Evolutionary conservation across 495 filamentous ascomycete genomes (phyloP).

Genomic region (Pyronema omphalodes): DNA sequence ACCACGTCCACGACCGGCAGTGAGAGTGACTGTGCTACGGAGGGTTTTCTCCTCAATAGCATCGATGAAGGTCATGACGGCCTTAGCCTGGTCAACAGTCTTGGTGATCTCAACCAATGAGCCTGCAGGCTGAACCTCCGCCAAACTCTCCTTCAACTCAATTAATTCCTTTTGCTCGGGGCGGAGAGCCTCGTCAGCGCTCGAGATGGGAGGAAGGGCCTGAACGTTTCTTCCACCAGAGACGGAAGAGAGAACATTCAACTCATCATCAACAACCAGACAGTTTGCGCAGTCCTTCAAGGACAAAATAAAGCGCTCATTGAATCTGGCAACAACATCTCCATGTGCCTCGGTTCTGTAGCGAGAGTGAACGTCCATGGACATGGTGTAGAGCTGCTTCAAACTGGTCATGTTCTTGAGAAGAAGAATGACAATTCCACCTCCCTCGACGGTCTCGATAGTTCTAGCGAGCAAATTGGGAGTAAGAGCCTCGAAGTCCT

Average conservation of each 20-base stretch:
- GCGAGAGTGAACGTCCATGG: conserved; percentile 94
- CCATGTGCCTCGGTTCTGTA: conserved; percentile 94
- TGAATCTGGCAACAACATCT: conserved; percentile 91
- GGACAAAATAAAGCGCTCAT: conserved; percentile 91
- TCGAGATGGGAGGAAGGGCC: conserved; percentile 51
- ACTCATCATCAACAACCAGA: conserved; percentile 89
- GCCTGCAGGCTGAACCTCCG: conserved; percentile 70
- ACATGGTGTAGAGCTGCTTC: conserved; percentile 91
- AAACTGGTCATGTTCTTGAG: conserved; percentile 93
- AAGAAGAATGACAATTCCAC: conserved; percentile 74
- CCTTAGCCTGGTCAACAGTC: conserved; percentile 90
- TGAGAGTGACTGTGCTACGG: conserved; percentile 79
- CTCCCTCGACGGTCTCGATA: conserved; percentile 94
- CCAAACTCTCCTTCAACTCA: conserved; percentile 69
- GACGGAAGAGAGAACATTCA: conserved; percentile 82
- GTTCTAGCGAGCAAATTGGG: conserved; percentile 89
- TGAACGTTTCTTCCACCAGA: conserved; percentile 89
- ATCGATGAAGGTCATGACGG: conserved; percentile 84
- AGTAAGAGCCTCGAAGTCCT: conserved; percentile 96
- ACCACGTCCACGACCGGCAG: conserved; percentile 84
- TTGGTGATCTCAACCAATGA: conserved; percentile 65
- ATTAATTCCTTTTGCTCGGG: conserved; percentile 59
- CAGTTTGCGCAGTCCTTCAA: conserved; percentile 87
- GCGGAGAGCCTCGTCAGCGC: conserved; percentile 44
- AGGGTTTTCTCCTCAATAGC: conserved; percentile 93